A percentile compares a stretch with the other conserved stretches of the same genome.
Conservation (phyloP, 2,329 filamentous ascomycete species). For the Pseudogymnoascus sp. region DNA sequence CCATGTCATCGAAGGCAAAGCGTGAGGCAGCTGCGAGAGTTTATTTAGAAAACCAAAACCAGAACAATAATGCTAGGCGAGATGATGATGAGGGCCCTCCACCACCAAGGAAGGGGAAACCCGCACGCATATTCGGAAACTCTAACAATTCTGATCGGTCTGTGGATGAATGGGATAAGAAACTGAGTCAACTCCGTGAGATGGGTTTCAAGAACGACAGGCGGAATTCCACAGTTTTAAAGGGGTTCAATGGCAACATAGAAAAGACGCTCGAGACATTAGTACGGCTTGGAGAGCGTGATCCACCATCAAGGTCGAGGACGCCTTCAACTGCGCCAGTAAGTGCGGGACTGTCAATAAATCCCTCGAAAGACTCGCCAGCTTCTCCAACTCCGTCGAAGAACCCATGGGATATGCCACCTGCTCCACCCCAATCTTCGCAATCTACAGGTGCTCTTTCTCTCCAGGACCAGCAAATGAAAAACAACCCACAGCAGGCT, state of each 20-base stretch:
- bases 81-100: constrained; percentile 17
- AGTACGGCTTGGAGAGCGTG: constrained; percentile 68
- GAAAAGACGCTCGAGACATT: constrained; percentile 81
- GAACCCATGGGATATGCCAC: constrained; percentile 59
- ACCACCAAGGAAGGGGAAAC: constrained; percentile 38
- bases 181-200: constrained; percentile 68
- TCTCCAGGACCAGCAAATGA: constrained; percentile 45
- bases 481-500: constrained; percentile 25
- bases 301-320: constrained; percentile 40
- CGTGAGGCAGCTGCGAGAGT: constrained; percentile 15
- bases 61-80: constrained; percentile 29
- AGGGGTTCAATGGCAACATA: constrained; percentile 74
- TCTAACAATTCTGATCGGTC: constrained; percentile 47
- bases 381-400: constrained; percentile 35
- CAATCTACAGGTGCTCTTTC: constrained; percentile 56
- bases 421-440: constrained; percentile 50
- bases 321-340: constrained; percentile 40
- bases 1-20: constrained; percentile 42
- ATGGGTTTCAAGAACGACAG: constrained; percentile 88
- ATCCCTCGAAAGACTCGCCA: constrained; percentile 18
- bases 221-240: constrained; percentile 72
- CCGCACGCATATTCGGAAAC: constrained; percentile 61
- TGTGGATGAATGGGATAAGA: constrained; percentile 54
- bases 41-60: constrained; percentile 24
- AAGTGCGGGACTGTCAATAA: constrained; percentile 24